Conservation (phyloP, 75 land plant genomes). For the Picea glauca region DNA sequence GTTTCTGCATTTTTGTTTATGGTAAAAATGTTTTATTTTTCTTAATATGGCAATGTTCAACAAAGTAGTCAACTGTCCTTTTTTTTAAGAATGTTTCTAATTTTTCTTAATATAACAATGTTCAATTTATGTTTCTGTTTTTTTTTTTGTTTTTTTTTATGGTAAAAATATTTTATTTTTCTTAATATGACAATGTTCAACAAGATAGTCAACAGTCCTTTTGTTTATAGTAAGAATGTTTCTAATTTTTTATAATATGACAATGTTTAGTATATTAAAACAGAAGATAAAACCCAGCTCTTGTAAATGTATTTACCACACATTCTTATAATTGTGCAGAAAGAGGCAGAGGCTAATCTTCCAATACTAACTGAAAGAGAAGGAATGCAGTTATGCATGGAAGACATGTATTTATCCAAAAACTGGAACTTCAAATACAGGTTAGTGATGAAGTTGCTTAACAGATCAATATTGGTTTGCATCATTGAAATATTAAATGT, state of each 20-base stretch:
- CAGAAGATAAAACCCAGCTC: neutral
- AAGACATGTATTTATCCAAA: slow-evolving; percentile 20
- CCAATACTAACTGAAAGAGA: slow-evolving; percentile 30
- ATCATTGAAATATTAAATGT: neutral
- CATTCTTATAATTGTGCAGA: slow-evolving; percentile 11
- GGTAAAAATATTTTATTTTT: no score
- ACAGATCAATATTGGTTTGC: neutral
- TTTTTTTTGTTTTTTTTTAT: no score
- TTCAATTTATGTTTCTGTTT: neutral
- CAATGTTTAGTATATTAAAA: neutral
- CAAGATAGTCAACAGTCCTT: neutral
- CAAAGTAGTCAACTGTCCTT: neutral
- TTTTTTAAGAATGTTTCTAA: neutral
- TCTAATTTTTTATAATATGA: neutral
- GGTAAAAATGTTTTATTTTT: no score
- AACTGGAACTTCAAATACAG: slow-evolving; percentile 41
- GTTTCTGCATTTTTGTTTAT: no score
- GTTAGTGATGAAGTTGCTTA: slow-evolving; percentile 6
- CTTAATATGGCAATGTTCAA: neutral
- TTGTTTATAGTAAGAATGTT: neutral
- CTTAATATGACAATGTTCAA: neutral
- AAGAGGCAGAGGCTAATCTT: slow-evolving; percentile 36
- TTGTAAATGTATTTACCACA: neutral
- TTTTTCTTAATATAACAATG: neutral
- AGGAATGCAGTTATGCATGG: slow-evolving; percentile 33